Evolutionary conservation across 1,139 yeast genomes (phyloP), one percentile per base, ranked within the genome.

Genomic region (Pichia cactophila): DNA sequence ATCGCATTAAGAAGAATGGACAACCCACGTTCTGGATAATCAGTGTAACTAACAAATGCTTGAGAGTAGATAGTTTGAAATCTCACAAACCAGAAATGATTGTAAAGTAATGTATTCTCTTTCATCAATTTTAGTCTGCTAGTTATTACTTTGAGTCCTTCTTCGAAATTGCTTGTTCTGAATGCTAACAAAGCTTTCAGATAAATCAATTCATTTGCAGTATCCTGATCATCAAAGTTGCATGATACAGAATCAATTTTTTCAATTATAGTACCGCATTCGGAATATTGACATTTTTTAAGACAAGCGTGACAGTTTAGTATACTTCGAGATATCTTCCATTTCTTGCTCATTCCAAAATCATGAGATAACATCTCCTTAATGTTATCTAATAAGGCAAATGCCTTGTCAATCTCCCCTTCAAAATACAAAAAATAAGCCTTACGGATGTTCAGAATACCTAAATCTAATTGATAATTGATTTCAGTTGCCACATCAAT

Each of bases 1-100:
- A 78, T 61, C 43, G 74, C 74, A 56, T 74, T 77, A 2, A 78
- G 61, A 0, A 76, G 58, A 39, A 74, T 61, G 0, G 79, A 69
- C 14, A 78, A 55, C 0, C 72, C 76, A 45, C 75, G 65, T 8
- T 72, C 60, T 11, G 72, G 70, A 5, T 69, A 64, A 1, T 71
- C 20, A 1, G 65, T 73, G 1, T 75, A 63, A 12, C 58, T 51
- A 29, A 69, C 61, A 51, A 73, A 66, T 2, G 78, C 66, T 17
- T 62, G 60, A 45, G 79, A 72, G 54, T 74, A 74, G 42, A 78
- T 56, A 14, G 78, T 55, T 41, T 72, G 74, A 48, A 77, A 68
- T 55, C 70, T 68, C 36, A 77, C 64, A 16, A 64, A 64, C 65
- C 76, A 69, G 46, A 67, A 69, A 26, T 67, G 65, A 53, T 75